phyloP scores from a whole-genome alignment of 2,329 filamentous ascomycete genomes.

The Pseudogymnoascus sp. region DNA sequence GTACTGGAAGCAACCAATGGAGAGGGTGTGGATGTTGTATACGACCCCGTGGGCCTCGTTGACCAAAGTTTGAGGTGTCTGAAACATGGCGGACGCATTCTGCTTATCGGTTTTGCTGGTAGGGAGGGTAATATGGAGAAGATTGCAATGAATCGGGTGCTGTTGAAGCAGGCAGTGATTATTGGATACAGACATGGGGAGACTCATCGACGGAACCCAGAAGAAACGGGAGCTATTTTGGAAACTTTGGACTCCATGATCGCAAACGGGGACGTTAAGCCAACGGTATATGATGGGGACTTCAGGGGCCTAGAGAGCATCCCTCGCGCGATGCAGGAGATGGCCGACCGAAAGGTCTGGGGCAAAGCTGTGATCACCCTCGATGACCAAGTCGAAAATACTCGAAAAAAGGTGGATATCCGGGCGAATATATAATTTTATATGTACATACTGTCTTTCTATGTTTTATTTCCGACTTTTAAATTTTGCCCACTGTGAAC shows the following conservation, averaged over 20 bases:
- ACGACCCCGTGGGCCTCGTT: slow-evolving; percentile 49
- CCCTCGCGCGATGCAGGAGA: slow-evolving; percentile 40
- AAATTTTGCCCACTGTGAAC: background rate
- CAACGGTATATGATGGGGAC: slow-evolving; percentile 39
- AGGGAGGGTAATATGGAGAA: slow-evolving; percentile 43
- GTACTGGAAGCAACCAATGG: slow-evolving; percentile 40
- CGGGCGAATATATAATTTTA: slow-evolving; percentile 4
- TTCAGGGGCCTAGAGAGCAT: slow-evolving; percentile 44
- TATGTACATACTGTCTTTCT: slow-evolving; percentile 4
- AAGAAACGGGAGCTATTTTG: slow-evolving; percentile 41
- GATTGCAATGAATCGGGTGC: slow-evolving; percentile 44
- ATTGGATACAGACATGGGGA: slow-evolving; percentile 51
- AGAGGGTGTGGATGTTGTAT: slow-evolving; percentile 47
- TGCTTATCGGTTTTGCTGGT: slow-evolving; percentile 51
- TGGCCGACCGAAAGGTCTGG: slow-evolving; percentile 41
- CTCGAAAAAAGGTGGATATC: background rate
- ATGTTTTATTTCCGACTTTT: background rate
- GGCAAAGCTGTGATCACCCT: slow-evolving; percentile 48
- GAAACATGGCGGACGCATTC: slow-evolving; percentile 43
- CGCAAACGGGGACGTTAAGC: slow-evolving; percentile 37
- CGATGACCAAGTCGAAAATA: slow-evolving; percentile 12
- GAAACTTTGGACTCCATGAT: slow-evolving; percentile 40
- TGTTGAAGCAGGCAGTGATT: slow-evolving; percentile 44
- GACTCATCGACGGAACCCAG: slow-evolving; percentile 40
- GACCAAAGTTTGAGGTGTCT: slow-evolving; percentile 45